These are phyloP conservation scores for Deinandra increscens DNA, from an alignment of 129 eudicot species.

Conservation along the genomic window DNA sequence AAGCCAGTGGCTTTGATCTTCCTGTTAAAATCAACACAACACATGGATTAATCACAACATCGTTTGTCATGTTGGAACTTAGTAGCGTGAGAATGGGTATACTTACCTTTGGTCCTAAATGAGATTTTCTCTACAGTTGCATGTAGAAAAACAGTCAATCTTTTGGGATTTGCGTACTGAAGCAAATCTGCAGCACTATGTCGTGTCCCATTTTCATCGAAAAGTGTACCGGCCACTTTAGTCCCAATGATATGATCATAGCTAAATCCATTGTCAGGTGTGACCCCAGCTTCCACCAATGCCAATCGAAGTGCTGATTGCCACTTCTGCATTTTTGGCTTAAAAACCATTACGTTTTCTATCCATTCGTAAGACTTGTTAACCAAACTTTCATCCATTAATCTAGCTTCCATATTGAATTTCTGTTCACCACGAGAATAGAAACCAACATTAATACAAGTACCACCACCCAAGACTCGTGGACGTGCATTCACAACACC, in stretches of 20 bases:
- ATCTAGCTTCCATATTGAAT: background rate
- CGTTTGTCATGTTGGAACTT: too few relatives aligned
- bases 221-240: background rate
- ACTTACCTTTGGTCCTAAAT: background rate
- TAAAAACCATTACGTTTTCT: background rate
- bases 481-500: background rate
- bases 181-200: constrained; percentile 11
- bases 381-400: background rate
- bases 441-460: background rate
- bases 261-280: constrained; percentile 2
- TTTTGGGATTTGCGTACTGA: constrained; percentile 1
- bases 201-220: background rate
- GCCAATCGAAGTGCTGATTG: background rate
- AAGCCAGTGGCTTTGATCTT: constrained; percentile 45
- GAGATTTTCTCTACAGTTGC: background rate
- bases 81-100: background rate
- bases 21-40: constrained; percentile 30
- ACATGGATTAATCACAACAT: too few relatives aligned
- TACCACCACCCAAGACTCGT: constrained; percentile 6
- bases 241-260: constrained; percentile 14
- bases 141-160: background rate
- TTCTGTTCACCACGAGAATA: background rate
- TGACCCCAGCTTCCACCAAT: background rate
- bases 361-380: background rate
- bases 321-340: background rate